phyloP scores from a whole-genome alignment of 139 green algal species.

The Chlorella sp. region DNA sequence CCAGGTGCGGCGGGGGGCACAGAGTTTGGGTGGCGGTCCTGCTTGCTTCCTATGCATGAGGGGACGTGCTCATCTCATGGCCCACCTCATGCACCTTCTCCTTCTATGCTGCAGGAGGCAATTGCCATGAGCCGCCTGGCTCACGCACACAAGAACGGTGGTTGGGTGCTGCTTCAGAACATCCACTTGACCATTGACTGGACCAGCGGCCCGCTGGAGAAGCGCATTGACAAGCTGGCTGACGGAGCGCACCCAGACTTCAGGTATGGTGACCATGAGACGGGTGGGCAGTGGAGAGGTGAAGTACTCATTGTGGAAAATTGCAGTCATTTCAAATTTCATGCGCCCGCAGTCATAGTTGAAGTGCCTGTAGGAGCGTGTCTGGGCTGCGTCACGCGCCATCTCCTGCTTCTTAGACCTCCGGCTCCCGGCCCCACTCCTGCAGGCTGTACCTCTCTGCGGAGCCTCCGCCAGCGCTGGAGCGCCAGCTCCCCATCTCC shows the following conservation, averaged over 20 bases:
- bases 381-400: not conserved
- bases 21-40: not conserved
- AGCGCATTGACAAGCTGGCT: slow-evolving; percentile 85
- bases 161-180: slow-evolving; percentile 96
- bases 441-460: slow-evolving; percentile 89
- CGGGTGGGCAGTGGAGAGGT: not conserved
- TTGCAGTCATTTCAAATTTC: not conserved
- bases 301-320: not conserved
- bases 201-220: slow-evolving; percentile 78
- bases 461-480: slow-evolving; percentile 86
- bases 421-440: not conserved
- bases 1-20: slow-evolving; percentile 16
- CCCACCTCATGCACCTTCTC: not conserved
- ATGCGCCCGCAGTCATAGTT: not conserved
- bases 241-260: slow-evolving; percentile 89
- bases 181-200: slow-evolving; percentile 90
- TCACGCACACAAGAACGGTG: slow-evolving; percentile 85
- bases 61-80: not conserved
- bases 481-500: slow-evolving; percentile 84
- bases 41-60: not conserved
- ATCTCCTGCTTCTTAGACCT: not conserved
- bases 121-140: slow-evolving; percentile 86
- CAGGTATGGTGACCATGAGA: slow-evolving; percentile 39
- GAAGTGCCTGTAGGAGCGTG: not conserved
- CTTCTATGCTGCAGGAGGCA: slow-evolving; percentile 69